Base-by-base conservation (phyloP, 345 rosid genomes). In the Ricinus communis region DNA sequence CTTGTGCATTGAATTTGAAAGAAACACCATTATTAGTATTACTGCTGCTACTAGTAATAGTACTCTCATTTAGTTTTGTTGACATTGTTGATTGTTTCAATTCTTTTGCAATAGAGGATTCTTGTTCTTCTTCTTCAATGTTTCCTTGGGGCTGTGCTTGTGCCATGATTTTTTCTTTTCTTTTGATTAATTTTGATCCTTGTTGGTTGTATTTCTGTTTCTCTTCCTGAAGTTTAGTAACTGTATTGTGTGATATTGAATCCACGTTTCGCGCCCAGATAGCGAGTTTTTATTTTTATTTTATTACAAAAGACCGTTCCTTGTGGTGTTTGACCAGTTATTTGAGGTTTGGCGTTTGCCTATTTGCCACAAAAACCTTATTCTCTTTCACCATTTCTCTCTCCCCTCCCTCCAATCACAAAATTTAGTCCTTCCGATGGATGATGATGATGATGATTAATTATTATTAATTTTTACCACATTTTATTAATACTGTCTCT, bases 1-100 rank as follows among this genome's bases (percentile, higher is more conserved):
- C 98, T 24, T 88, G 91, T 1, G 87, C 99, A 68, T 95, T 95
- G 85, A 95, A 92, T 79, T 87, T 93, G 87, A 95, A 95, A n/a
- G 91, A 19, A 27, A 68, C 66, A 1, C 27, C 43, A 11, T 8
- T 31, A 12, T 73, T 58, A 65, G 67, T 66, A 27, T 73, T 58
- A 61, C 69, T 63, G n/a, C 74, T 76, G 59, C 71, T 73, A 19
- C 74, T 22, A 11, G 19, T 14, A 36, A 27, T 74, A 0, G 31
- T 16, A 58, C 22, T 58, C 22, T 60, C 65, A 33, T 14, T 19
- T 57, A 3, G 11, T 16, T 31, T 15, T 58, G 21, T 27, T 19
- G 70, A 27, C 58, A 7, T 57, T 28, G 66, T 62, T 67, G 51
- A 59, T 66, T 46, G 80, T 71, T 70, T 71, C 68, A 31, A n/a